Conservation (phyloP, 495 filamentous ascomycete species). For the Podospora pseudoanserina region DNA sequence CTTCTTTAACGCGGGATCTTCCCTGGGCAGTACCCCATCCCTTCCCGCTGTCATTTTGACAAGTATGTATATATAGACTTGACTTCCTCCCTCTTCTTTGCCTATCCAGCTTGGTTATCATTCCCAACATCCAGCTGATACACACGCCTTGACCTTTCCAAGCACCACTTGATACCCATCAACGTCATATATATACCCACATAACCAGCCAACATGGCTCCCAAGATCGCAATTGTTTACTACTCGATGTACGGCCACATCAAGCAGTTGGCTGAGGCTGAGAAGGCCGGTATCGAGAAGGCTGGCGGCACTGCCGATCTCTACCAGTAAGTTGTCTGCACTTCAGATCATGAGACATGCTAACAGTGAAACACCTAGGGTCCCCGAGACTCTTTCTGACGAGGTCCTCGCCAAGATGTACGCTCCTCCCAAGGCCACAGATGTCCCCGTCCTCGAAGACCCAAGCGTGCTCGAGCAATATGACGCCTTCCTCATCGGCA, state of each 20-base stretch:
- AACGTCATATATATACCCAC: conserved; percentile 16
- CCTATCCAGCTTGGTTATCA: not conserved
- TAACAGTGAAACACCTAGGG: conserved; percentile 40
- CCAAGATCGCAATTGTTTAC: conserved; percentile 87
- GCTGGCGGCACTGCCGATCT: conserved; percentile 76
- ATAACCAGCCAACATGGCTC: conserved; percentile 63
- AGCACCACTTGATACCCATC: conserved; percentile 18
- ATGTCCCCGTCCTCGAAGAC: conserved; percentile 61
- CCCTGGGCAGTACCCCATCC: not conserved
- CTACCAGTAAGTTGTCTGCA: conserved; percentile 62
- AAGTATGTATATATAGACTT: conserved; percentile 11
- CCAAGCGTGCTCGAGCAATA: conserved; percentile 67
- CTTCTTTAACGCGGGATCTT: conserved; percentile 11
- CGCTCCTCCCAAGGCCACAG: conserved; percentile 69
- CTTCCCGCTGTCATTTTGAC: not conserved
- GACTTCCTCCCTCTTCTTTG: not conserved
- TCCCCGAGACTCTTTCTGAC: conserved; percentile 79
- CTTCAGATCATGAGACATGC: too few species aligned
- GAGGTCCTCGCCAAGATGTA: conserved; percentile 83
- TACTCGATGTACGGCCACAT: conserved; percentile 98
- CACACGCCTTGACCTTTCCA: not conserved
- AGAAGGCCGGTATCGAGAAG: conserved; percentile 84
- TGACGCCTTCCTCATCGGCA: conserved; percentile 90
- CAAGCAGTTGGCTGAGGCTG: conserved; percentile 75
- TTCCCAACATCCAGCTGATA: not conserved